phyloP scores from a whole-genome alignment of 2,329 filamentous ascomycete species.

The Fusarium verrucosum region DNA sequence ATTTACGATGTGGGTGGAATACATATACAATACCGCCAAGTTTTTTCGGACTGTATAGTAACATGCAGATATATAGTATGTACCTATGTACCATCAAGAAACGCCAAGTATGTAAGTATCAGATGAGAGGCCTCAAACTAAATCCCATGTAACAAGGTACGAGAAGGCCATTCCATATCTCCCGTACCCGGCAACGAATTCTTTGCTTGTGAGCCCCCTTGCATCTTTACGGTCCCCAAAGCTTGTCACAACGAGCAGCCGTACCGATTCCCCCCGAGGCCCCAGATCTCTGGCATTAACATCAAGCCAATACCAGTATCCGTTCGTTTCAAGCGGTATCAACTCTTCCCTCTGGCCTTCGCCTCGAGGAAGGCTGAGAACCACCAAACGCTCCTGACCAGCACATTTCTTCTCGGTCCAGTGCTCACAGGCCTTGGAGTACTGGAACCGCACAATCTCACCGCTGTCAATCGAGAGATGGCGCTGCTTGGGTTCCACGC shows the following conservation, averaged over 20 bases:
- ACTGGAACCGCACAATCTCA: slow-evolving; percentile 77
- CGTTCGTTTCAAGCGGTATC: slow-evolving; percentile 79
- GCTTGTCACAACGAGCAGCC: slow-evolving; percentile 67
- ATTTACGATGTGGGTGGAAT: slow-evolving; percentile 1
- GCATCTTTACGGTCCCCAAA: slow-evolving; percentile 59
- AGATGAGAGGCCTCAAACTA: slow-evolving; percentile 50
- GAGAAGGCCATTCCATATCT: slow-evolving; percentile 57
- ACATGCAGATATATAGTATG: not conserved
- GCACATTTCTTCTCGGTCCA: slow-evolving; percentile 79
- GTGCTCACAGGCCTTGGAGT: slow-evolving; percentile 81
- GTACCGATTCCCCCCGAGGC: slow-evolving; percentile 72
- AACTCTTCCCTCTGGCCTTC: slow-evolving; percentile 75
- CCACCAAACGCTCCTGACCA: slow-evolving; percentile 73
- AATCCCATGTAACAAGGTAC: slow-evolving; percentile 60
- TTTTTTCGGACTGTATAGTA: slow-evolving; percentile 2
- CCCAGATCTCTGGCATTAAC: slow-evolving; percentile 73
- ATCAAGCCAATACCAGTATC: slow-evolving; percentile 84
- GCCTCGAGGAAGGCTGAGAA: slow-evolving; percentile 72
- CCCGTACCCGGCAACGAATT: slow-evolving; percentile 57
- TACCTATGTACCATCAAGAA: slow-evolving; percentile 2
- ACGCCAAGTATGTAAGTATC: slow-evolving; percentile 18
- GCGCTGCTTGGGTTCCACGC: slow-evolving; percentile 63
- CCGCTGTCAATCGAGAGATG: slow-evolving; percentile 68
- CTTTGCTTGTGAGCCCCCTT: slow-evolving; percentile 59
- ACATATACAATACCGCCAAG: slow-evolving; percentile 5